These are phyloP conservation scores for Artemisia argyi DNA, from an alignment of 129 eudicot genomes.

Conservation along the genomic window DNA sequence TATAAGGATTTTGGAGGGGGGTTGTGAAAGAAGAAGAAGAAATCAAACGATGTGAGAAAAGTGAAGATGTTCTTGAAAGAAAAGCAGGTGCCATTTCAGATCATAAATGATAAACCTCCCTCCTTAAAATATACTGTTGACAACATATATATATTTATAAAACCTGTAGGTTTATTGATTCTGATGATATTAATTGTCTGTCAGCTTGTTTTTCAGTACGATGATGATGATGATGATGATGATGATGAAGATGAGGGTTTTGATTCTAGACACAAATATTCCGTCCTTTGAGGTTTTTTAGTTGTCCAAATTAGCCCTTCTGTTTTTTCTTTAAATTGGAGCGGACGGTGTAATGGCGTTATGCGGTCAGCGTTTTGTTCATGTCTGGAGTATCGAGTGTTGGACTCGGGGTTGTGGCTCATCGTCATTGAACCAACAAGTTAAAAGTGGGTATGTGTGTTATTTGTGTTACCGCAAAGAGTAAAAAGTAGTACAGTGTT, in stretches of 20 bases:
- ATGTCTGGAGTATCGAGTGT: too few relatives aligned
- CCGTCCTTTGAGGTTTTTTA: neutral
- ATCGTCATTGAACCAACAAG: too few relatives aligned
- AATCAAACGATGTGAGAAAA: conserved; percentile 39
- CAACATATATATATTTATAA: conserved; percentile 15
- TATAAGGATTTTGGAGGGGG: conserved; percentile 25
- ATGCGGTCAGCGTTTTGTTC: neutral
- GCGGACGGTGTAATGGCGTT: too few relatives aligned
- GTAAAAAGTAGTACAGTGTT: too few relatives aligned
- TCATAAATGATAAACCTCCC: conserved; percentile 19
- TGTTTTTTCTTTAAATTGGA: neutral
- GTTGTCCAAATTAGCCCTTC: conserved; percentile 11
- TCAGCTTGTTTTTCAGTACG: conserved; percentile 19
- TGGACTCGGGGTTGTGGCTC: too few relatives aligned
- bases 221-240: conserved; percentile 18
- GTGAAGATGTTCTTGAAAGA: conserved; percentile 38
- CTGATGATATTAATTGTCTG: too few relatives aligned
- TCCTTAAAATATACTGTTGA: neutral
- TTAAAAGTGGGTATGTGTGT: too few relatives aligned
- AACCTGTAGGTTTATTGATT: too few relatives aligned
- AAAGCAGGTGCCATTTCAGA: conserved; percentile 55
- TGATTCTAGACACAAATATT: neutral
- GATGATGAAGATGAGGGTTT: conserved; percentile 28
- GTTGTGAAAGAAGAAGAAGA: conserved; percentile 33
- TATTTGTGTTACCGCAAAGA: too few relatives aligned